A percentile compares a stretch with the other conserved stretches of the same genome.
These are phyloP conservation scores for Rubia tinctorum DNA, from an alignment of 305 asterid genomes.

Conservation along the genomic window DNA sequence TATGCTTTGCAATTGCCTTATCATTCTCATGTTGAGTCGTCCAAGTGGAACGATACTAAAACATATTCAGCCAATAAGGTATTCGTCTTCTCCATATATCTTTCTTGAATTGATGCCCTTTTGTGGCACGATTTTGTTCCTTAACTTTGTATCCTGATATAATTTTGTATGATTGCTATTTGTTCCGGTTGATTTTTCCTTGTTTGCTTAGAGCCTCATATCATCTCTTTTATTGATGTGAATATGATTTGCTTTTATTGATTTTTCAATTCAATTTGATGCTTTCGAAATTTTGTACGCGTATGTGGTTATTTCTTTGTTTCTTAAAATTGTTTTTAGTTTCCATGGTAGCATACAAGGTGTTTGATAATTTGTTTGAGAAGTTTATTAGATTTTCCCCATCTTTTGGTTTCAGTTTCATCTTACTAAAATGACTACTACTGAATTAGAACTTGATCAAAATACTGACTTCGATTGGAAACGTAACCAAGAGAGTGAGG, in stretches of 20 bases:
- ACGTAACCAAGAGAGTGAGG: slow-evolving; percentile 96
- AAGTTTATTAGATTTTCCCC: no score
- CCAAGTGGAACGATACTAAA: slow-evolving; percentile 80
- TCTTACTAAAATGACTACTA: slow-evolving; percentile 99
- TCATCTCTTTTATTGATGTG: no score
- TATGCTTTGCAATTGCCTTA: slow-evolving; percentile 34
- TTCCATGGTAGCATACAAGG: no score
- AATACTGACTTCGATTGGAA: slow-evolving; percentile 96
- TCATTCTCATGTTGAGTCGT: slow-evolving; percentile 36
- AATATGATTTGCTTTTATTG: no score
- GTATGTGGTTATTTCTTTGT: no score
- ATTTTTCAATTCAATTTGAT: no score
- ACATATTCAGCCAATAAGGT: slow-evolving; percentile 78
- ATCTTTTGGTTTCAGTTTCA: no score
- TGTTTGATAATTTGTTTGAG: no score
- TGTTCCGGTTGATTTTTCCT: background rate
- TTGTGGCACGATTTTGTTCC: background rate
- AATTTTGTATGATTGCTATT: background rate
- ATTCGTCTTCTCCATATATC: slow-evolving; percentile 10
- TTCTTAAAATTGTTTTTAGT: no score
- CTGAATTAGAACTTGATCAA: slow-evolving; percentile 97
- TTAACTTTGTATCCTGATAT: background rate
- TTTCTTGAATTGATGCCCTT: background rate
- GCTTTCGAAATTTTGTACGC: no score
- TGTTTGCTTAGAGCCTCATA: no score